A percentile compares a stretch with the other conserved stretches of the same genome.
These are phyloP conservation scores for Arabidopsis lyrata DNA, from an alignment of 441 rosid species.

Conservation along the genomic window DNA sequence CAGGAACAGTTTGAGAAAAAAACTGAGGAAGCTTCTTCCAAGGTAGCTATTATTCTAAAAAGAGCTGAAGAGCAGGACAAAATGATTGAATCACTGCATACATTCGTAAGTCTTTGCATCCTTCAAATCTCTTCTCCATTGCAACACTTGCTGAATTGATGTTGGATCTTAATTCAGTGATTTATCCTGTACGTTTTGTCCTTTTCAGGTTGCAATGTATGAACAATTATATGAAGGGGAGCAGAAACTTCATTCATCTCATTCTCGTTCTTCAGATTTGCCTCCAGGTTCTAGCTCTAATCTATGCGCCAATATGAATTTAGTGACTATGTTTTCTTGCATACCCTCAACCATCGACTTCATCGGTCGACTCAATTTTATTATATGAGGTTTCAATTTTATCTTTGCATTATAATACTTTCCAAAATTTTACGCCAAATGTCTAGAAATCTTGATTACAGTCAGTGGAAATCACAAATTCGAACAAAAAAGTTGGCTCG, in stretches of 20 bases:
- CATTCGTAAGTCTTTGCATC: slow-evolving; percentile 68
- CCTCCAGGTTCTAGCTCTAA: slow-evolving; percentile 73
- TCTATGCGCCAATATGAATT: slow-evolving; percentile 17
- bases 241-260: slow-evolving; percentile 68
- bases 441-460: no score
- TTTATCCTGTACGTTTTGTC: slow-evolving; percentile 21
- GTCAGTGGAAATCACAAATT: no score
- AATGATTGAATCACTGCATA: slow-evolving; percentile 94
- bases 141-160: slow-evolving; percentile 17
- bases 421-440: slow-evolving; percentile 13
- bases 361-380: no score
- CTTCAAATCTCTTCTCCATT: slow-evolving; percentile 17
- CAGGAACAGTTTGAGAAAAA: slow-evolving; percentile 82
- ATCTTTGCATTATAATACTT: no score
- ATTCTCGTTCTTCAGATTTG: slow-evolving; percentile 51
- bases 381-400: slow-evolving; percentile 24
- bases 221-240: slow-evolving; percentile 94
- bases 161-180: no score
- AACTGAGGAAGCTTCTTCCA: slow-evolving; percentile 83
- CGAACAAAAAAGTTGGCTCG: no score
- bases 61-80: slow-evolving; percentile 96
- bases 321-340: slow-evolving; percentile 31
- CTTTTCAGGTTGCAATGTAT: slow-evolving; percentile 89
- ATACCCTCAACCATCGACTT: no score
- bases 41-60: slow-evolving; percentile 81